Evolutionary conservation across 108 stramenopile species (phyloP), one percentile per base, ranked within the genome.

Genomic region (Fragilariopsis cylindrus): DNA sequence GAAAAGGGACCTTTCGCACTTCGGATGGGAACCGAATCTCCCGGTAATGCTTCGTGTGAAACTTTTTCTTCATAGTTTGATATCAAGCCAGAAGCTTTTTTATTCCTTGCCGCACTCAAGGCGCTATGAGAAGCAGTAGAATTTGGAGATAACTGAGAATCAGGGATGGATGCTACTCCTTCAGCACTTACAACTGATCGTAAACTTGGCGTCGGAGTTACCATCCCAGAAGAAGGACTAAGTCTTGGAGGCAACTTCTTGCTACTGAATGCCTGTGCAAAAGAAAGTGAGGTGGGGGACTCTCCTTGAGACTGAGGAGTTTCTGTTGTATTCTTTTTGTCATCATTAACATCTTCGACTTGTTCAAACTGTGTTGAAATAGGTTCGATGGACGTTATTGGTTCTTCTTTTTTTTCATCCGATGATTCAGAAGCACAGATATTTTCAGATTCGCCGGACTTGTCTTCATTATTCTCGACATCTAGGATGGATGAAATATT

Each of bases 21-120:
- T 15, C 50, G 15, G 46, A 76, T 7, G 4, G 46, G 69, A 1
- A 52, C 21, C 3, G 68, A 7, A 70, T 76, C 75, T 70, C 69
- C 75, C 8, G 75, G 56, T 48, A 47, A 30, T 0, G 58, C 19
- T 69, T 76, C 75, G 43, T 70, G 49, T 6, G 69, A 52, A 11
- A 52, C 68, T 12, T 76, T 60, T 48, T 76, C 75, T 49, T 69
- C 13, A 40, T 76, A 76, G 48, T 60, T 49, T n/a, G 67, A 70
- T 15, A 76, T 67, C 60, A 69, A 52, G 43, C 16, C 19, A 11
- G 67, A 60, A 7, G 68, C 75, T 47, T 65, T 66, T 41, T 58
- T 76, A 47, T 43, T 76, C 55, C 42, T 69, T 4, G 69, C 18
- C 8, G 68, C 75, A 49, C 75, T 64, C 7, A 1, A 57, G 9